These are phyloP conservation scores for Polygonum maritimum DNA, from an alignment of 148 eudicot genomes.

Conservation along the genomic window DNA sequence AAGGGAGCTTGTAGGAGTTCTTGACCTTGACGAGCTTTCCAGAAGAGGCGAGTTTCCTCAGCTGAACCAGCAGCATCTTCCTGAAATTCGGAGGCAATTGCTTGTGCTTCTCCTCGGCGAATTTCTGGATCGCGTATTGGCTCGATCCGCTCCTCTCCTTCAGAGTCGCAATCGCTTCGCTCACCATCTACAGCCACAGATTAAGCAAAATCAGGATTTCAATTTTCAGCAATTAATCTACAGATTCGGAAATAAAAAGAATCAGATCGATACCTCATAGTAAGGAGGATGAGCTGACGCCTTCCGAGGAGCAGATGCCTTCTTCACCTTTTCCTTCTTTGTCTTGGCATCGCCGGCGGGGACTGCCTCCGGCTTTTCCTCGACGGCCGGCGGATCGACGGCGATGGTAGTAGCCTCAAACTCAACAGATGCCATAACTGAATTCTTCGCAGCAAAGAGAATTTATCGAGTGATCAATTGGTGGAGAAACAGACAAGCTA, in stretches of 20 bases:
- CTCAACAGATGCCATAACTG: not conserved
- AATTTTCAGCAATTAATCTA: not conserved
- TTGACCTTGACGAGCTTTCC: constrained; percentile 31
- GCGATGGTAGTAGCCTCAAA: not conserved
- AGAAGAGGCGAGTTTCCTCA: constrained; percentile 20
- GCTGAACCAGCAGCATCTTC: constrained; percentile 14
- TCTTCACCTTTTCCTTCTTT: constrained; percentile 5
- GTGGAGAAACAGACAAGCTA: not conserved
- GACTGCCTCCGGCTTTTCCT: not conserved
- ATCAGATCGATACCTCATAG: constrained; percentile 17
- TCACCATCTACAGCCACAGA: constrained; percentile 21
- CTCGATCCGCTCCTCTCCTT: constrained; percentile 29
- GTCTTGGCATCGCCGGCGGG: not conserved
- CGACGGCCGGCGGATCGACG: not conserved
- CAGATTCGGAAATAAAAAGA: not conserved
- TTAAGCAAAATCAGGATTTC: not conserved
- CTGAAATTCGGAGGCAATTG: constrained; percentile 21
- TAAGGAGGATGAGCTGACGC: constrained; percentile 22
- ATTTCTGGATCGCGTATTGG: constrained; percentile 29
- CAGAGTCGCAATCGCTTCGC: constrained; percentile 26
- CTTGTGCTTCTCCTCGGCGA: constrained; percentile 25
- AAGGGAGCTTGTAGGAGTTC: constrained; percentile 24
- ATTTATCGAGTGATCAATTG: not conserved
- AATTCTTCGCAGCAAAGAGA: not conserved
- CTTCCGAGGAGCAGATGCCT: constrained; percentile 8